These are phyloP conservation scores for Fusarium napiforme DNA, from an alignment of 2,329 filamentous ascomycete genomes.

Conservation along the genomic window DNA sequence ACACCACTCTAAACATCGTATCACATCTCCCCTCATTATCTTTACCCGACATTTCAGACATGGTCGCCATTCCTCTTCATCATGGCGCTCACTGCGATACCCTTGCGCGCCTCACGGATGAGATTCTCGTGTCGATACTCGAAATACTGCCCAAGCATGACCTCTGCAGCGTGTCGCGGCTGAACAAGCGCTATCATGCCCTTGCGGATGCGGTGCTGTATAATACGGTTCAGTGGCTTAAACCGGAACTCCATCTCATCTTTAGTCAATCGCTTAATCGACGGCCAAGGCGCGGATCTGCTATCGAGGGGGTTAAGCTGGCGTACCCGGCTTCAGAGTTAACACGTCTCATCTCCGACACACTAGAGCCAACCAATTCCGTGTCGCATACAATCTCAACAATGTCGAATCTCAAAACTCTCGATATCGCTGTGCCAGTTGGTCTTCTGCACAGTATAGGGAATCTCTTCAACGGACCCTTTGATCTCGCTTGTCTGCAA, in stretches of 20 bases:
- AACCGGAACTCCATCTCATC: slow-evolving; percentile 59
- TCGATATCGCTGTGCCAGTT: slow-evolving; percentile 59
- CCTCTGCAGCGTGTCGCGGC: slow-evolving; percentile 56
- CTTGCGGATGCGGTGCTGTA: slow-evolving; percentile 61
- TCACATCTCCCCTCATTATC: background rate
- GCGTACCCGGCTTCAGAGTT: slow-evolving; percentile 58
- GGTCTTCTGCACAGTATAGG: slow-evolving; percentile 59
- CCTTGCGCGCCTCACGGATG: slow-evolving; percentile 50
- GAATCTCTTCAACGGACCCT: slow-evolving; percentile 61
- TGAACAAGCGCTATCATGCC: slow-evolving; percentile 56
- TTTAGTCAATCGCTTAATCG: slow-evolving; percentile 60
- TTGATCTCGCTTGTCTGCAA: slow-evolving; percentile 60
- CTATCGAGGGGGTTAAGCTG: slow-evolving; percentile 58
- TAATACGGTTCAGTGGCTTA: slow-evolving; percentile 58
- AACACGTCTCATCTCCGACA: slow-evolving; percentile 54
- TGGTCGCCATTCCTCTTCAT: slow-evolving; percentile 20
- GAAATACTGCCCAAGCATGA: slow-evolving; percentile 52
- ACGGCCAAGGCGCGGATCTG: slow-evolving; percentile 58
- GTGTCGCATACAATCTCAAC: slow-evolving; percentile 59
- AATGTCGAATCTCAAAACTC: slow-evolving; percentile 61
- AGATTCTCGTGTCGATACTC: slow-evolving; percentile 55
- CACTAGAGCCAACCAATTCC: slow-evolving; percentile 53
- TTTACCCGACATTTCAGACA: background rate
- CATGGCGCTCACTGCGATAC: slow-evolving; percentile 19
- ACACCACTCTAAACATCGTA: slow-evolving; percentile 10